These are phyloP conservation scores for Hericium rajendrae DNA, from an alignment of 768 basidiomycete genomes.

Conservation along the genomic window DNA sequence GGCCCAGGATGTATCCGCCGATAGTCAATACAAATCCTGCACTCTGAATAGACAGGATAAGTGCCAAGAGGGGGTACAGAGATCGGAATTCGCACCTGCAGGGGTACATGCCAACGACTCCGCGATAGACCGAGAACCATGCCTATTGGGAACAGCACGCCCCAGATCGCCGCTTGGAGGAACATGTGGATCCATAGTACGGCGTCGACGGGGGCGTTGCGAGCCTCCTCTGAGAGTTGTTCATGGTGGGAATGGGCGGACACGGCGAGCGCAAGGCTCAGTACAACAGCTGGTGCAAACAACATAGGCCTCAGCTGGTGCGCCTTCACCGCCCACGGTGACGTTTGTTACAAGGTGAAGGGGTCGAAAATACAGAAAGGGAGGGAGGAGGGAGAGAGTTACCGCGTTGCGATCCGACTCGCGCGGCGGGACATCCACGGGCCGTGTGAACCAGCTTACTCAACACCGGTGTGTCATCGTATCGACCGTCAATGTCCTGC, in stretches of 20 bases:
- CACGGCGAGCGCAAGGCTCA: conserved; percentile 14
- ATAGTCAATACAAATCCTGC: conserved; percentile 60
- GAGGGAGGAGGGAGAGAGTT: too few species aligned
- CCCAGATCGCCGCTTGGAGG: conserved; percentile 76
- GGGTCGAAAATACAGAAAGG: too few species aligned
- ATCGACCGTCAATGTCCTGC: too few species aligned
- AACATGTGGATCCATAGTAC: conserved; percentile 79
- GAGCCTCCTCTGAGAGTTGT: conserved; percentile 51
- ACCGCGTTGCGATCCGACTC: too few species aligned
- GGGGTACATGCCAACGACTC: conserved; percentile 85
- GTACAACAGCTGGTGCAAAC: neutral
- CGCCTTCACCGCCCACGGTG: too few species aligned
- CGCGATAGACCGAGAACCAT: conserved; percentile 70
- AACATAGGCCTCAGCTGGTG: neutral
- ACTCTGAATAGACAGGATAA: conserved; percentile 28
- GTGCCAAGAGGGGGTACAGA: neutral
- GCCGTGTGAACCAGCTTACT: too few species aligned
- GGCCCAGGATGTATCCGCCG: conserved; percentile 74
- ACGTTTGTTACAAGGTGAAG: too few species aligned
- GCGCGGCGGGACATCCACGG: too few species aligned
- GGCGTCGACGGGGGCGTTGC: conserved; percentile 59
- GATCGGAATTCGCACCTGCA: conserved; percentile 45
- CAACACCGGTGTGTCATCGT: too few species aligned
- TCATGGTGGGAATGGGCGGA: conserved; percentile 59
- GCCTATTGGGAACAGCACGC: conserved; percentile 75